phyloP scores from a whole-genome alignment of 139 green algal genomes.

The Micractinium conductrix region DNA sequence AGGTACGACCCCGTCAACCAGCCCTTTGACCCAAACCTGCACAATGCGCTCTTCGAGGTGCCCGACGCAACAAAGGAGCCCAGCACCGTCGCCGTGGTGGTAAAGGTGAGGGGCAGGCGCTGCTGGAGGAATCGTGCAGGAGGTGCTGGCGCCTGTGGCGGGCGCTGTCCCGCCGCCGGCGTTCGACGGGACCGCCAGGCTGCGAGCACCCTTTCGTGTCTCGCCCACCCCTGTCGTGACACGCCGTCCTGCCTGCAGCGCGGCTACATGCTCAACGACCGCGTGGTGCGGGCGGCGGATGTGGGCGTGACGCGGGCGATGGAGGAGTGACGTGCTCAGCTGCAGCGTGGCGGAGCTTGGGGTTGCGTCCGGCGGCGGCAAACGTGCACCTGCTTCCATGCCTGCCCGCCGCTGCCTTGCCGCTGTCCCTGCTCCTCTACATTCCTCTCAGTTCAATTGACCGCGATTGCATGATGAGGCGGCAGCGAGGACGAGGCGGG shows the following conservation, averaged over 20 bases:
- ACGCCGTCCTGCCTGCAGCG: slow-evolving; percentile 13
- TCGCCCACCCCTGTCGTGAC: not conserved
- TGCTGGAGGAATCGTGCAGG: not conserved
- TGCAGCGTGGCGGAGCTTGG: not conserved
- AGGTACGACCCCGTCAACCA: slow-evolving; percentile 80
- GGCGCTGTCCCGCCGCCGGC: too few species aligned
- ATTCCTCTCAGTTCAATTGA: too few species aligned
- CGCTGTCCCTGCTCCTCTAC: too few species aligned
- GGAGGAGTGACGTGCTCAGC: slow-evolving; percentile 5
- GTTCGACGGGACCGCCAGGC: not conserved
- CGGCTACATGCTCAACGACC: slow-evolving; percentile 85
- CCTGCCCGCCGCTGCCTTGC: too few species aligned
- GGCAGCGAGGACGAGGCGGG: too few species aligned
- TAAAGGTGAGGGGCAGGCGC: slow-evolving; percentile 75
- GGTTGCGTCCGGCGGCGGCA: too few species aligned
- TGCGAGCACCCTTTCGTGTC: not conserved
- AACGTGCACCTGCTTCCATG: too few species aligned
- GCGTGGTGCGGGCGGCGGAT: slow-evolving; percentile 84
- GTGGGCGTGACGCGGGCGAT: slow-evolving; percentile 71
- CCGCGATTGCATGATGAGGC: too few species aligned
- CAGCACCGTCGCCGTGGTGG: slow-evolving; percentile 81
- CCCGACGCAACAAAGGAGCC: slow-evolving; percentile 76
- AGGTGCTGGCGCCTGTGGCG: too few species aligned
- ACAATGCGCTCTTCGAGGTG: slow-evolving; percentile 93
- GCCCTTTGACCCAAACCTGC: slow-evolving; percentile 94